These are phyloP conservation scores for Corchorus capsularis DNA, from an alignment of 345 rosid genomes.

Conservation along the genomic window DNA sequence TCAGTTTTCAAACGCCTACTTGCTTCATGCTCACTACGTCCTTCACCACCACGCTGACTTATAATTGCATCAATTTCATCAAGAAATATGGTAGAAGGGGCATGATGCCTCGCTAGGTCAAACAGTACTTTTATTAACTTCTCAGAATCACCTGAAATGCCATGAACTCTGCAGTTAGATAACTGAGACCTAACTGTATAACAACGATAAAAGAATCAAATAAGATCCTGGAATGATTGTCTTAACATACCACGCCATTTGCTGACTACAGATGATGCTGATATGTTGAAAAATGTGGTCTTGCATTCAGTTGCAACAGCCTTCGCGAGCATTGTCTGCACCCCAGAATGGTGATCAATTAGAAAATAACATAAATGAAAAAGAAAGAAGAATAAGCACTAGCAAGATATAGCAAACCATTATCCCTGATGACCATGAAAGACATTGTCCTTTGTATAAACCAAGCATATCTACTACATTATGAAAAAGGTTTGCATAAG, in stretches of 20 bases:
- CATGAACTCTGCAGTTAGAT: slow-evolving; percentile 23
- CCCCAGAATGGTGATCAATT: slow-evolving; percentile 20
- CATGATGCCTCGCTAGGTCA: slow-evolving; percentile 97
- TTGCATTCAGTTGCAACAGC: slow-evolving; percentile 99
- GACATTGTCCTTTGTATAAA: neutral
- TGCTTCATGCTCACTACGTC: slow-evolving; percentile 95
- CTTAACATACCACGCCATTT: slow-evolving; percentile 88
- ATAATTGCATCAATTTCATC: slow-evolving; percentile 98
- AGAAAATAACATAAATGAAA: slow-evolving; percentile 10
- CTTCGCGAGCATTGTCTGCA: slow-evolving; percentile 99
- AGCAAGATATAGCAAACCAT: neutral
- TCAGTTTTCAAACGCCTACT: slow-evolving; percentile 98
- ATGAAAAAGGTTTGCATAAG: neutral
- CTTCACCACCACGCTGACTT: slow-evolving; percentile 98
- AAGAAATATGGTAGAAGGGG: slow-evolving; percentile 94
- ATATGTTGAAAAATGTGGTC: slow-evolving; percentile 95
- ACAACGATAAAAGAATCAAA: neutral
- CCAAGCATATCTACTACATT: neutral
- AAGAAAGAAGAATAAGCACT: neutral
- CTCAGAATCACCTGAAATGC: slow-evolving; percentile 88
- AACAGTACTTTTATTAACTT: slow-evolving; percentile 88
- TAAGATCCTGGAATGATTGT: neutral
- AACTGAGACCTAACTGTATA: neutral
- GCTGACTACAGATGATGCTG: slow-evolving; percentile 98
- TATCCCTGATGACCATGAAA: neutral